Conservation (phyloP, 768 basidiomycete species). For the Kondoa subrosea region DNA sequence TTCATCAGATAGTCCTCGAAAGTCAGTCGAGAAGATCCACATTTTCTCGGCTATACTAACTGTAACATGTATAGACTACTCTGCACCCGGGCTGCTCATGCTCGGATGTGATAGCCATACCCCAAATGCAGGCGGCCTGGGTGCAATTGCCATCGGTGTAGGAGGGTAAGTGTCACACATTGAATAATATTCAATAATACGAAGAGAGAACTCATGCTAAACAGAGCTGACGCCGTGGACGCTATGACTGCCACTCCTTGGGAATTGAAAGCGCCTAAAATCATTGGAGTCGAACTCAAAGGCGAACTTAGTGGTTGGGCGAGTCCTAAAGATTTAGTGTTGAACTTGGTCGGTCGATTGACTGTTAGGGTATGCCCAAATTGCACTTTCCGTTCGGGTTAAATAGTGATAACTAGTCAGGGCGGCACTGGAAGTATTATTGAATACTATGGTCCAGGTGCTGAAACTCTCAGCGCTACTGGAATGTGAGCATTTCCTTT, state of each 20-base stretch:
- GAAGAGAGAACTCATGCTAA: neutral
- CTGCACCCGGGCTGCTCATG: constrained; percentile 35
- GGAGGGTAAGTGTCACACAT: constrained; percentile 42
- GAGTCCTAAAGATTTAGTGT: constrained; percentile 88
- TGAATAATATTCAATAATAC: constrained; percentile 49
- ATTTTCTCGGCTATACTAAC: neutral
- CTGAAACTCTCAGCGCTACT: constrained; percentile 75
- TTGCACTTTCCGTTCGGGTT: neutral
- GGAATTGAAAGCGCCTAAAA: constrained; percentile 55
- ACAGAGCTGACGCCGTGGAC: constrained; percentile 44
- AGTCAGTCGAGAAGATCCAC: constrained; percentile 34
- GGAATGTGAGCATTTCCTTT: constrained; percentile 37
- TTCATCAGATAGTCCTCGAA: constrained; percentile 96
- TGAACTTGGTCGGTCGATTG: constrained; percentile 81
- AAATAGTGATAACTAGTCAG: constrained; percentile 33
- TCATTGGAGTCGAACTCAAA: constrained; percentile 64
- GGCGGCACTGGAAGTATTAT: constrained; percentile 91
- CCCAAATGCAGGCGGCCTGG: constrained; percentile 92
- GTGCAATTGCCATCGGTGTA: constrained; percentile 93
- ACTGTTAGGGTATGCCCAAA: constrained; percentile 61
- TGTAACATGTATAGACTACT: neutral
- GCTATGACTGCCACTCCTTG: constrained; percentile 96
- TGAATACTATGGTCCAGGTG: constrained; percentile 92
- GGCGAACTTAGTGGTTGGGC: constrained; percentile 79
- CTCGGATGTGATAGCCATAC: constrained; percentile 71